Conservation (phyloP, 495 filamentous ascomycete genomes). For the Podospora australis region DNA sequence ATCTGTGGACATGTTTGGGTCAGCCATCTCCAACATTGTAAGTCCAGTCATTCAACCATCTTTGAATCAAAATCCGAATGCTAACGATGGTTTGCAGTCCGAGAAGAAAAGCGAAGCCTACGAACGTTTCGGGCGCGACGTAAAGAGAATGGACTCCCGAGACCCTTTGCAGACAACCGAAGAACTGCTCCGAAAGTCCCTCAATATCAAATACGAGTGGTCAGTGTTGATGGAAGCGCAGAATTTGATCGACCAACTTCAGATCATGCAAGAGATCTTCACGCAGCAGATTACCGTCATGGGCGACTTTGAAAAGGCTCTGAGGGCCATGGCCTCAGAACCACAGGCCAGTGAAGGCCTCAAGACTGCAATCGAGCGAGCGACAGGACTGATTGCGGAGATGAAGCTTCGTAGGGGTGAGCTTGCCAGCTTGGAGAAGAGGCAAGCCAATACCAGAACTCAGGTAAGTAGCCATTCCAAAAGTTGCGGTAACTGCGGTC, state of each 20-base stretch:
- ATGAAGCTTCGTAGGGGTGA: slow-evolving; percentile 22
- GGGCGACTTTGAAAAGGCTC: slow-evolving; percentile 52
- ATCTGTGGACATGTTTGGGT: slow-evolving; percentile 67
- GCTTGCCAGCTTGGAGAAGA: slow-evolving; percentile 14
- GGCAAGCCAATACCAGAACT: slow-evolving; percentile 13
- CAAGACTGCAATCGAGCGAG: slow-evolving; percentile 11
- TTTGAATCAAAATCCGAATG: too few relatives aligned
- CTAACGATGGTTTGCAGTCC: slow-evolving; percentile 2
- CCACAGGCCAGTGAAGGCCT: slow-evolving; percentile 1
- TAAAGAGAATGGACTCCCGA: slow-evolving; percentile 26
- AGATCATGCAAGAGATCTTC: slow-evolving; percentile 63
- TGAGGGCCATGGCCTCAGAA: slow-evolving; percentile 9
- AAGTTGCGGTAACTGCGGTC: neutral
- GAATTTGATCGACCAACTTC: slow-evolving; percentile 37
- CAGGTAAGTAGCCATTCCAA: slow-evolving; percentile 10
- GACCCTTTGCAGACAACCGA: slow-evolving; percentile 27
- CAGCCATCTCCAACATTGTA: slow-evolving; percentile 34
- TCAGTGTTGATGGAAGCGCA: slow-evolving; percentile 59
- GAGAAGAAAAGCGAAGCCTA: slow-evolving; percentile 25
- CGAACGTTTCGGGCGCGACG: slow-evolving; percentile 19
- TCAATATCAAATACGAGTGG: slow-evolving; percentile 65
- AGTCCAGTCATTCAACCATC: slow-evolving; percentile 1
- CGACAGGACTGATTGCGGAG: slow-evolving; percentile 12
- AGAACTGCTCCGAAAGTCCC: slow-evolving; percentile 42
- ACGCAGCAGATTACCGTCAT: slow-evolving; percentile 58